These are phyloP conservation scores for Lentinula raphanica DNA, from an alignment of 768 basidiomycete species.

Conservation along the genomic window DNA sequence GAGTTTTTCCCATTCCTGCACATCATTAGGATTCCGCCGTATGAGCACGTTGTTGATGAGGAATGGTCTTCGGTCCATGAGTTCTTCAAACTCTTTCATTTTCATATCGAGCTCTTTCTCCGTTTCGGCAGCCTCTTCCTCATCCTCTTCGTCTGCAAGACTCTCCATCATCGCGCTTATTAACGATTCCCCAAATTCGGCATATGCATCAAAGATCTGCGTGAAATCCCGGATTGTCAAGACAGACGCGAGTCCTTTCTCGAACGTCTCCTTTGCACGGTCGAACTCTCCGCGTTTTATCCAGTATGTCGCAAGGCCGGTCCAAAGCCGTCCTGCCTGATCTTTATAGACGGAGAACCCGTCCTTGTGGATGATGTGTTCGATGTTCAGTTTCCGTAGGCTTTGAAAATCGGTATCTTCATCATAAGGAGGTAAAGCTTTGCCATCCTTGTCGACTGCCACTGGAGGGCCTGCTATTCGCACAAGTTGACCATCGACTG, in stretches of 20 bases:
- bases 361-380: slow-evolving; percentile 77
- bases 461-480: slow-evolving; percentile 66
- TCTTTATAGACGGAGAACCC: slow-evolving; percentile 90
- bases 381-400: slow-evolving; percentile 73
- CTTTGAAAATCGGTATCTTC: slow-evolving; percentile 81
- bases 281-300: slow-evolving; percentile 96
- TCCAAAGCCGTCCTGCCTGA: slow-evolving; percentile 94
- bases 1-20: slow-evolving; percentile 99
- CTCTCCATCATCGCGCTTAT: slow-evolving; percentile 87
- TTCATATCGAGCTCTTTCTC: slow-evolving; percentile 80
- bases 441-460: slow-evolving; percentile 45
- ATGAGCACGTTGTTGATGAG: slow-evolving; percentile 93
- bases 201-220: slow-evolving; percentile 95
- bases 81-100: slow-evolving; percentile 89
- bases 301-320: slow-evolving; percentile 96
- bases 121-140: slow-evolving; percentile 68
- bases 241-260: slow-evolving; percentile 76
- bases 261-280: slow-evolving; percentile 82
- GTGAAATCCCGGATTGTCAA: slow-evolving; percentile 95
- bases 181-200: slow-evolving; percentile 87
- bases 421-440: slow-evolving; percentile 51
- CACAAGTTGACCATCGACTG: slow-evolving; percentile 58
- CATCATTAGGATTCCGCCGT: slow-evolving; percentile 92
- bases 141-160: slow-evolving; percentile 79
- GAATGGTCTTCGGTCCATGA: slow-evolving; percentile 95